Percentiles rank a stretch among this genome's conserved stretches.
These are phyloP conservation scores for Platanus orientalis DNA, from an alignment of 164 flowering plant genomes.

Conservation along the genomic window DNA sequence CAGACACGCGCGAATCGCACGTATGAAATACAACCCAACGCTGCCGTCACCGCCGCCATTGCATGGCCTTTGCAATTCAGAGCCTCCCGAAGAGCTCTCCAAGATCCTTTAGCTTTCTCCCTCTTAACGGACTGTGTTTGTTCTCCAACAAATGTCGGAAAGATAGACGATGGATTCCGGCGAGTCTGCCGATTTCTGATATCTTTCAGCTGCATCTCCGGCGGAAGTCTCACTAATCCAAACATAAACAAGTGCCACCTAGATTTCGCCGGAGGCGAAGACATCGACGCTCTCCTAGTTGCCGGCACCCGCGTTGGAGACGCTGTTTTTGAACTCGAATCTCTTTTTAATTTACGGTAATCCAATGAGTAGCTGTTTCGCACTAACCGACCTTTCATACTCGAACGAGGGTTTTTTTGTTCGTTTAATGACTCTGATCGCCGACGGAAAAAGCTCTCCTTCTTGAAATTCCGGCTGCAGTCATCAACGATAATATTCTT, in stretches of 20 bases:
- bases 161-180: not conserved
- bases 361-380: constrained; percentile 39
- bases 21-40: not conserved
- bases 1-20: no score
- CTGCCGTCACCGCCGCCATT: not conserved
- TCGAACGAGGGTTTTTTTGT: constrained; percentile 15
- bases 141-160: not conserved
- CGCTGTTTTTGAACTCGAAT: constrained; percentile 13
- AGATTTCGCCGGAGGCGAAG: constrained; percentile 16
- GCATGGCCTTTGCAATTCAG: not conserved
- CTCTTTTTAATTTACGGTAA: constrained; percentile 24
- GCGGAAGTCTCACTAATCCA: not conserved
- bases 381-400: constrained; percentile 4
- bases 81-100: not conserved
- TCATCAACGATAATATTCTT: no score
- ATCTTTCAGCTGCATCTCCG: not conserved
- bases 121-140: not conserved
- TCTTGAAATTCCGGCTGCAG: not conserved
- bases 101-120: not conserved
- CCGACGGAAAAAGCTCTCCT: constrained; percentile 5
- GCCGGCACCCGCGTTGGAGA: no score
- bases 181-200: not conserved
- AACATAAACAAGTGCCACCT: constrained; percentile 29
- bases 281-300: constrained; percentile 10
- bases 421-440: constrained; percentile 39